These are phyloP conservation scores for Rhynchospora pubera DNA, from an alignment of 176 grass and related monocot genomes.

Conservation along the genomic window DNA sequence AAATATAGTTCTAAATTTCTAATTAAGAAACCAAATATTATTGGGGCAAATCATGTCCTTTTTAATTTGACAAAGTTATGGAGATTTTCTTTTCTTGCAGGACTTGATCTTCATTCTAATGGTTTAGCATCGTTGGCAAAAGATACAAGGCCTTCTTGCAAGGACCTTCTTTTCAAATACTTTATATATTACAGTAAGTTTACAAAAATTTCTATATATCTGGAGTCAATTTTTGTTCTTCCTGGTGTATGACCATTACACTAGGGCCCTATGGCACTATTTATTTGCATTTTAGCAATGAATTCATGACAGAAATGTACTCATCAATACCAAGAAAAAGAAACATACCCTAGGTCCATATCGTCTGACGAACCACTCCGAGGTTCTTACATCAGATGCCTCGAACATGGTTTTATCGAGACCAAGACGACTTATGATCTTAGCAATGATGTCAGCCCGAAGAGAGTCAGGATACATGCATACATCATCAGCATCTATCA, in stretches of 20 bases:
- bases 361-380: slow-evolving; percentile 74
- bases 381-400: slow-evolving; percentile 42
- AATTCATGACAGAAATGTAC: not conserved
- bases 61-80: not conserved
- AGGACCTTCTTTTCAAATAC: not conserved
- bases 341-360: slow-evolving; percentile 70
- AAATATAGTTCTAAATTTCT: not conserved
- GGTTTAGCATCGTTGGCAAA: not conserved
- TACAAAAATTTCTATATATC: not conserved
- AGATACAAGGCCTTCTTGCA: not conserved
- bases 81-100: not conserved
- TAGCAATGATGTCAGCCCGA: slow-evolving; percentile 56
- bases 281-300: not conserved
- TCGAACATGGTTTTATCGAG: slow-evolving; percentile 94
- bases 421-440: slow-evolving; percentile 65
- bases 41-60: not conserved
- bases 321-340: not conserved
- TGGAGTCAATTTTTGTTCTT: not conserved
- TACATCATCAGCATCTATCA: slow-evolving; percentile 72
- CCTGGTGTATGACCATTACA: not conserved
- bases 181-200: not conserved
- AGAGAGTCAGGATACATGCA: slow-evolving; percentile 49
- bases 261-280: not conserved
- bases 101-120: not conserved
- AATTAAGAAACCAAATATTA: not conserved